A percentile compares a stretch with the other conserved stretches of the same genome.
These are phyloP conservation scores for Malus hybrid DNA, from an alignment of 331 rosid genomes.

Conservation along the genomic window DNA sequence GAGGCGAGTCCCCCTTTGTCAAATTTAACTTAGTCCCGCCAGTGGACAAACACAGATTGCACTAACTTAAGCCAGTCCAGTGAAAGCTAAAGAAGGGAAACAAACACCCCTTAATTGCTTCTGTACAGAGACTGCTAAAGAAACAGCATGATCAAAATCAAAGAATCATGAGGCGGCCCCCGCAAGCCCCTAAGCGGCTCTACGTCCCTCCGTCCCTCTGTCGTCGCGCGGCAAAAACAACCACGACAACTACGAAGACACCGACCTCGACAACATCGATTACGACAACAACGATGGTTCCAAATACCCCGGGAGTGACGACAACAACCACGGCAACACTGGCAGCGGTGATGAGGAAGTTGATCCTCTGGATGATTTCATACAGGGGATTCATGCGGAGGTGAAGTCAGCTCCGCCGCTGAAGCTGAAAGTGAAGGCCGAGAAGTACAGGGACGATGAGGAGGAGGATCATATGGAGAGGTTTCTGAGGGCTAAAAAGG, in stretches of 20 bases:
- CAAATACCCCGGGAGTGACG: conserved; percentile 5
- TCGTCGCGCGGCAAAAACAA: conserved; percentile 44
- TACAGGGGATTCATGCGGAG: conserved; percentile 90
- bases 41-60: too few species aligned
- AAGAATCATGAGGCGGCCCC: conserved; percentile 27
- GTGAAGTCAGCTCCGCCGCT: conserved; percentile 71
- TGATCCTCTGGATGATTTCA: conserved; percentile 90
- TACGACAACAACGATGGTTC: conserved; percentile 47
- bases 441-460: conserved; percentile 69
- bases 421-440: conserved; percentile 55
- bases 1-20: too few species aligned
- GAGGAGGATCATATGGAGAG: conserved; percentile 94
- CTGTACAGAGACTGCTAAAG: too few species aligned
- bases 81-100: too few species aligned
- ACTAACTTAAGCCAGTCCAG: too few species aligned
- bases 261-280: conserved; percentile 84
- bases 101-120: too few species aligned
- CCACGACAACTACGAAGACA: conserved; percentile 84
- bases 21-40: too few species aligned
- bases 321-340: not conserved
- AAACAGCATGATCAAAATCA: too few species aligned
- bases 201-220: conserved; percentile 94
- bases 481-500: conserved; percentile 85
- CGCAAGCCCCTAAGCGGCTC: conserved; percentile 75
- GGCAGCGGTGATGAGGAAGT: conserved; percentile 45